Base-by-base conservation (phyloP, 139 green algal species). In the Mychonastes homosphaera region DNA sequence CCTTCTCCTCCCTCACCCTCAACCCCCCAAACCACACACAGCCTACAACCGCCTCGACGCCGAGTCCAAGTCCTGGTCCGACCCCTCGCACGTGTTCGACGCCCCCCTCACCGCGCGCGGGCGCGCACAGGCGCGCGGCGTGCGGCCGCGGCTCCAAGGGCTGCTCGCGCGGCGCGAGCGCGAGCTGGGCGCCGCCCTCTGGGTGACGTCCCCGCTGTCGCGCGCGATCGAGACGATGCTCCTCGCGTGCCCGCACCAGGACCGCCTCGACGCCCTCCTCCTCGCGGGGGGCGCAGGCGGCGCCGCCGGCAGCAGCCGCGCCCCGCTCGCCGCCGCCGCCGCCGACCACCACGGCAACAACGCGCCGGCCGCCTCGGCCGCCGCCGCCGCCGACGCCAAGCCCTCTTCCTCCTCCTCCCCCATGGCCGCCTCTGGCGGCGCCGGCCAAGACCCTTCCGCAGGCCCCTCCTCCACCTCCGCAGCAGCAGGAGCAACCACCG, bases 31-130 rank as follows among this genome's bases (percentile, higher is more conserved):
- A 18, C 41, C 8, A 7, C 41, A 3, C 29, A 18, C 61, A 67
- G 61, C 53, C 6, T 67, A 67, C 53, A 72, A 87, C 18, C 67
- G 84, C n/a, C 58, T 75, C 10, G 80, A 89, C 62, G 73, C 70
- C 1, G 68, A 87, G 49, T 79, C 74, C 27, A 68, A 74, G 28
- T 81, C 49, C 23, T 87, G 79, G 63, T 63, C 58, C 2, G 82
- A 89, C 40, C 82, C 82, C 2, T n/a, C n/a, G n/a, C 52, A 65
- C 15, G 74, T 87, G 23, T 87, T 72, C 58, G 78, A 89, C 41
- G 75, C 82, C 2, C 63, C 63, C n/a, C 71, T 89, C 8, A 89
- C 82, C 8, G 34, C 46, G 1, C 58, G 62, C 27, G 82, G 82
- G 16, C 52, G 49, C 43, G 53, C 44, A 21, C 79, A 85, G 66